These are phyloP conservation scores for Coniochaeta pulveracea DNA, from an alignment of 2,329 filamentous ascomycete genomes.

Conservation along the genomic window DNA sequence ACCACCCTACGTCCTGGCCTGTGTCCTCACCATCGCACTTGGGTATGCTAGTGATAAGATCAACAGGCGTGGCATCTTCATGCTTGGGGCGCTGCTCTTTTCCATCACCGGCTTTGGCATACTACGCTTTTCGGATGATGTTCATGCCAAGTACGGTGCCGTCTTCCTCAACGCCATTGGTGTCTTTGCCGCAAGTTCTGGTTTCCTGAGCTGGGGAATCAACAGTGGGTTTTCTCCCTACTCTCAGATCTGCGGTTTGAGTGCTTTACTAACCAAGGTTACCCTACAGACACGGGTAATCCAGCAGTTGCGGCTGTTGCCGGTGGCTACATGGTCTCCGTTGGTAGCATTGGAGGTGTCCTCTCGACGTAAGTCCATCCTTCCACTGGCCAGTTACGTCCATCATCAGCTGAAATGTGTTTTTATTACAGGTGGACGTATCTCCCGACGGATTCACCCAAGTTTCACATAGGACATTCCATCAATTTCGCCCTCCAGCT, in stretches of 20 bases:
- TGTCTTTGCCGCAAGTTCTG: slow-evolving; percentile 6
- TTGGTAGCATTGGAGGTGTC: slow-evolving; percentile 6
- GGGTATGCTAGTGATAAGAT: slow-evolving; percentile 5
- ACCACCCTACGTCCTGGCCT: slow-evolving; percentile 6
- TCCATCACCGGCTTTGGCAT: slow-evolving; percentile 5
- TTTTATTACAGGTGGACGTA: slow-evolving; percentile 4
- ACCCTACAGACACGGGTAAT: slow-evolving; percentile 2
- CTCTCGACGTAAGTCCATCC: slow-evolving; percentile 5
- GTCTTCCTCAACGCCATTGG: slow-evolving; percentile 6
- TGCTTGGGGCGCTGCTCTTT: slow-evolving; percentile 5
- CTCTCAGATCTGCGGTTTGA: background rate
- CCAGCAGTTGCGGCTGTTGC: slow-evolving; percentile 6
- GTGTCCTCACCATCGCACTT: slow-evolving; percentile 3
- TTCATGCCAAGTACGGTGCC: slow-evolving; percentile 5
- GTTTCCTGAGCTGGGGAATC: slow-evolving; percentile 7
- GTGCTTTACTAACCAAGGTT: background rate
- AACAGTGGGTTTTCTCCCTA: slow-evolving; percentile 3
- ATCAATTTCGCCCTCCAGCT: slow-evolving; percentile 7
- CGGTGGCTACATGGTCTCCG: slow-evolving; percentile 5
- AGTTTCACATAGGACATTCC: slow-evolving; percentile 7
- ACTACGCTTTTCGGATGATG: slow-evolving; percentile 5
- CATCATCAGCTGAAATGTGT: background rate
- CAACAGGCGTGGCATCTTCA: slow-evolving; percentile 6
- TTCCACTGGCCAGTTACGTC: background rate
- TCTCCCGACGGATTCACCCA: slow-evolving; percentile 6